phyloP scores from a whole-genome alignment of 352 stramenopile species.

The Phytophthora foliorum region DNA sequence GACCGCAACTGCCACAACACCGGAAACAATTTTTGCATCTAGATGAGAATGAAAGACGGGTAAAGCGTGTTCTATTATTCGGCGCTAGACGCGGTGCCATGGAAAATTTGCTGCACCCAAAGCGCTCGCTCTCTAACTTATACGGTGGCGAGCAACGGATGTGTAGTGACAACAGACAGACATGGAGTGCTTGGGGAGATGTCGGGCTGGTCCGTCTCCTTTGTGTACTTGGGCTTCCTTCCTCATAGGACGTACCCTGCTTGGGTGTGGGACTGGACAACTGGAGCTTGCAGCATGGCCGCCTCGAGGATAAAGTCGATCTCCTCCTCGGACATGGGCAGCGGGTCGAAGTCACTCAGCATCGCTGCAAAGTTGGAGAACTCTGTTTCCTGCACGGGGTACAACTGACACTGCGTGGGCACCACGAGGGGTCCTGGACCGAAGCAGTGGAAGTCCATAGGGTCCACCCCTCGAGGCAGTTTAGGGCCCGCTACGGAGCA shows the following conservation, averaged over 20 bases:
- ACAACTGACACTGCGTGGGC: constrained; percentile 15
- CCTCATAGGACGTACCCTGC: constrained; percentile 36
- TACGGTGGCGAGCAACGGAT: constrained; percentile 13
- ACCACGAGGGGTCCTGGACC: constrained; percentile 7
- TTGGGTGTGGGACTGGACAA: constrained; percentile 22
- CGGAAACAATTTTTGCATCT: background rate
- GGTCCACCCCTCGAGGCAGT: constrained; percentile 25
- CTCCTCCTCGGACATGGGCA: constrained; percentile 54
- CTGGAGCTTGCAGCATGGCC: constrained; percentile 32
- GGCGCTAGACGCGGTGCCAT: background rate
- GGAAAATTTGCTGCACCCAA: constrained; percentile 15
- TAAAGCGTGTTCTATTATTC: constrained; percentile 21
- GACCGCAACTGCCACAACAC: background rate
- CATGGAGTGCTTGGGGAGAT: constrained; percentile 10
- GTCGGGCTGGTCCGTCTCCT: background rate
- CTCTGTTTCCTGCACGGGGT: constrained; percentile 12
- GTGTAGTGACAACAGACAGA: background rate
- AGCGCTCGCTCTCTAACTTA: constrained; percentile 3
- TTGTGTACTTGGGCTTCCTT: constrained; percentile 2
- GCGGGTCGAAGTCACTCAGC: constrained; percentile 43
- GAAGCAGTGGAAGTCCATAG: constrained; percentile 49
- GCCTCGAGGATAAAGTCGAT: constrained; percentile 57
- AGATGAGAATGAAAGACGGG: background rate
- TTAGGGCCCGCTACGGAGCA: constrained; percentile 30
- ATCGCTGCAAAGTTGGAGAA: constrained; percentile 34